Percentiles rank a stretch among this genome's conserved stretches.
These are phyloP conservation scores for Coemansia guatemalensis DNA, from an alignment of 192 early-diverging fungal species.

Conservation along the genomic window DNA sequence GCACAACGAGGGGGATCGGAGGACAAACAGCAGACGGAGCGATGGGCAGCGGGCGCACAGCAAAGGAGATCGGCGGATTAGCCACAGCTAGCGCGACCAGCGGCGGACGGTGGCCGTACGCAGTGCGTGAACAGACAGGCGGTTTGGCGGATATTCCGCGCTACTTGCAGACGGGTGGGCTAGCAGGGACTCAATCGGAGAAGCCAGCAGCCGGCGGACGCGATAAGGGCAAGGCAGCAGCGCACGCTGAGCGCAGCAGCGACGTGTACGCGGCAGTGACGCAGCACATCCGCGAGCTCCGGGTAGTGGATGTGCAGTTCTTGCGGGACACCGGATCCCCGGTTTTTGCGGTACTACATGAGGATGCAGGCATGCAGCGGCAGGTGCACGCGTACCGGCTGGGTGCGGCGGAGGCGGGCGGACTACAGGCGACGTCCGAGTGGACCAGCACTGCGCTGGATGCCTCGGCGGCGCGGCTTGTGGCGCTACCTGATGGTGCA, in stretches of 20 bases:
- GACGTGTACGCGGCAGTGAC: constrained; percentile 35
- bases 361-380: constrained; percentile 40
- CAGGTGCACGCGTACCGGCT: constrained; percentile 38
- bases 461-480: constrained; percentile 11
- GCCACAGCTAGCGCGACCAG: not conserved
- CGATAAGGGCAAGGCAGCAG: constrained; percentile 44
- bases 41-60: not conserved
- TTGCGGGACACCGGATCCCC: constrained; percentile 10
- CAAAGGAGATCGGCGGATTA: constrained; percentile 2
- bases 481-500: constrained; percentile 24
- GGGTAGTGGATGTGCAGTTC: constrained; percentile 43
- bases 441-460: constrained; percentile 34
- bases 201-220: not conserved
- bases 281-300: constrained; percentile 42
- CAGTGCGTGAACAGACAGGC: constrained; percentile 15
- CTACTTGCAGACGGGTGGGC: constrained; percentile 15
- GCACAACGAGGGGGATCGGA: not conserved
- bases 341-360: constrained; percentile 39
- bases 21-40: not conserved
- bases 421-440: constrained; percentile 14
- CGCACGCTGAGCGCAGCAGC: constrained; percentile 22
- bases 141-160: constrained; percentile 13
- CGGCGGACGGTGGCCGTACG: constrained; percentile 26
- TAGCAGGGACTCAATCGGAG: not conserved
- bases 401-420: constrained; percentile 11